Evolutionary conservation across 805 yeast species (phyloP), one percentile per base, ranked within the genome.

Genomic region (Cyberlindnera mycetangii): DNA sequence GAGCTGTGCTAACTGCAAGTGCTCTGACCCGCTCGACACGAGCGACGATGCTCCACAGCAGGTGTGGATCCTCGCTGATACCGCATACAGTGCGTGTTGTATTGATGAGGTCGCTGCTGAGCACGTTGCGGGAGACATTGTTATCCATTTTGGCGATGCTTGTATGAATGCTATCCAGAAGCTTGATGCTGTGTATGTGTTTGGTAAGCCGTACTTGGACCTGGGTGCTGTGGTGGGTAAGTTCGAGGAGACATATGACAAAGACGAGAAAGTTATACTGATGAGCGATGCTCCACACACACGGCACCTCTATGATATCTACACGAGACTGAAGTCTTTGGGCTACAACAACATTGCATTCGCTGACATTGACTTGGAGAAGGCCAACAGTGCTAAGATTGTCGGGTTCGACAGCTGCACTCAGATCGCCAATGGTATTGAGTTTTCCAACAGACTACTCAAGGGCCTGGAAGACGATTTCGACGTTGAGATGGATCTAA

Each of bases 91-190:
- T 22, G 74, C 96, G 1, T 93, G 99, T 64, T 93, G 99, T 66
- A 84, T 92, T 10, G 99, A 93, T 63, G 97, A 90, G 59, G 95
- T 92, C 21, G 98, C 99, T 0, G 95, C 97, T 1, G 90, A 86
- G 59, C 99, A 93, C 63, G 95, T 92, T 14, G 60, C 69, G 7
- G 89, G 93, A 7, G 96, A 92, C 51, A 66, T 85, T 5, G 88
- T 93, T 22, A 80, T 90, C 2, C 99, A 93, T 65, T 88, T 90
- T 64, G 99, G 99, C 3, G 95, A 89, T 60, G 92, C 98, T 0
- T 93, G 99, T 64, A 65, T 93, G 59, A 89, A 85, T 54, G 85
- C 89, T 0, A 81, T 88, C 6, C 80, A 78, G 36, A 78, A 78
- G 35, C 60, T 88, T n/a, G 81, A 85, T 0, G 87, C 89, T 0